Base-by-base conservation (phyloP, 192 early-diverging fungal genomes). In the Linderina pennispora region DNA sequence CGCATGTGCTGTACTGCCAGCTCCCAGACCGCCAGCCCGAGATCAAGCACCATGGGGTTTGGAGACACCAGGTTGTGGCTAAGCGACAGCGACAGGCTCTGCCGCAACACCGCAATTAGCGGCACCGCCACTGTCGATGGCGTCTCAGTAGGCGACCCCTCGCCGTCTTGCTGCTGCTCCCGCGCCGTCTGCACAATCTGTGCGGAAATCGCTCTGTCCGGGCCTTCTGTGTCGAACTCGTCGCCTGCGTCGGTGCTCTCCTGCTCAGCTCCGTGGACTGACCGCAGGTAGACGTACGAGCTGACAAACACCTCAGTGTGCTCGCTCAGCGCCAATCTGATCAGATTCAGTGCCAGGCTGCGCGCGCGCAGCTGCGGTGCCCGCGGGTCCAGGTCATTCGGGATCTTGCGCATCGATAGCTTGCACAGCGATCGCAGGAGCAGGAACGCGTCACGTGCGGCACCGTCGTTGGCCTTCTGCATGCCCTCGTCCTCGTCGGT, bases 351-450 rank as follows among this genome's bases (percentile, higher is more conserved):
- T 9, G 93, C 86, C 20, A 94, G 59, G 14, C 91, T 70, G 34
- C 91, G 90, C 28, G 91, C 87, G 10, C 90, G 71, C 80, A 93
- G 86, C 2, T 85, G 72, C 33, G 84, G 85, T 4, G 90, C 87
- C 49, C 79, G 79, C 32, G 88, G 73, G 53, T 94, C 93, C 6
- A 67, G 79, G 58, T 77, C 78, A 17, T 73, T 78, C 9, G 83
- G 67, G 36, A 86, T 81, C 18, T 79, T 70, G 43, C 91, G 92
- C 86, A 90, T 94, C 23, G 83, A 89, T 38, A 94, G 66, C 48
- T 89, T 90, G 69, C 89, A 91, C 25, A 96, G 70, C 6, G 93
- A 85, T 8, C 93, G 79, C 58, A 96, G 80, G 1, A 92, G 84
- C 31, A 88, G 62, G 28, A 89, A 90, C 3, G 89, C 84, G 60